phyloP scores from a whole-genome alignment of 1,284 basidiomycete genomes.

The Coriolopsis trogii region DNA sequence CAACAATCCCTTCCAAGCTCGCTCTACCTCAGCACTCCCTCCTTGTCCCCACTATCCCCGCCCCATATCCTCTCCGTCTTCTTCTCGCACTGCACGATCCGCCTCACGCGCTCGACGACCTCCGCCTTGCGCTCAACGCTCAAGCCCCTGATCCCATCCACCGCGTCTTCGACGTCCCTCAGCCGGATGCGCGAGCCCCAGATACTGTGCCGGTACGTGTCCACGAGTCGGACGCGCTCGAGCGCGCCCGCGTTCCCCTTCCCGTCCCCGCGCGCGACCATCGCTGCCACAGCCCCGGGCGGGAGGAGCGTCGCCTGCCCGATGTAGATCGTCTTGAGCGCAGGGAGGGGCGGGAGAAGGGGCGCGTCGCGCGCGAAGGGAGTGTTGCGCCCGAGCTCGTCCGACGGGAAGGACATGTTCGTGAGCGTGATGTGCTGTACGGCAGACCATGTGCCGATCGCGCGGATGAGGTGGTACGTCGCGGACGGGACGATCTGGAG shows the following conservation, averaged over 20 bases:
- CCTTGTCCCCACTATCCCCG: conserved; percentile 50
- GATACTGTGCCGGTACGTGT: conserved; percentile 57
- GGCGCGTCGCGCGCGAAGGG: conserved; percentile 26
- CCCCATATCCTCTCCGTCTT: conserved; percentile 57
- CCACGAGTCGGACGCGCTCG: conserved; percentile 47
- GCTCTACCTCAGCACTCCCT: conserved; percentile 31
- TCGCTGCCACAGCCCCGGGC: conserved; percentile 40
- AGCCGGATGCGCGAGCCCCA: conserved; percentile 52
- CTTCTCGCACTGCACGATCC: conserved; percentile 51
- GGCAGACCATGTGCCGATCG: conserved; percentile 45
- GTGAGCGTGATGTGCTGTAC: conserved; percentile 50
- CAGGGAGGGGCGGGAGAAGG: conserved; percentile 41
- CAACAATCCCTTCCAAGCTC: not conserved
- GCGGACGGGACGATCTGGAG: conserved; percentile 52
- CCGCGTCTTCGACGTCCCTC: conserved; percentile 43
- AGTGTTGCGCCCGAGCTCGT: conserved; percentile 23
- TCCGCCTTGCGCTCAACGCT: conserved; percentile 13
- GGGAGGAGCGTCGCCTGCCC: conserved; percentile 52
- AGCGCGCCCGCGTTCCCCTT: no score
- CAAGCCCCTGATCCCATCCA: conserved; percentile 16
- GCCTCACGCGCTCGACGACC: conserved; percentile 38
- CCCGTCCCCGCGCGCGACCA: conserved; percentile 36
- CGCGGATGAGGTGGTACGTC: conserved; percentile 45
- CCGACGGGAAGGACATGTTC: conserved; percentile 43
- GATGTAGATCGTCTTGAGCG: conserved; percentile 45